A percentile compares a stretch with the other conserved stretches of the same genome.
phyloP scores from a whole-genome alignment of 345 rosid species.

The Eucalyptus fibrosa region DNA sequence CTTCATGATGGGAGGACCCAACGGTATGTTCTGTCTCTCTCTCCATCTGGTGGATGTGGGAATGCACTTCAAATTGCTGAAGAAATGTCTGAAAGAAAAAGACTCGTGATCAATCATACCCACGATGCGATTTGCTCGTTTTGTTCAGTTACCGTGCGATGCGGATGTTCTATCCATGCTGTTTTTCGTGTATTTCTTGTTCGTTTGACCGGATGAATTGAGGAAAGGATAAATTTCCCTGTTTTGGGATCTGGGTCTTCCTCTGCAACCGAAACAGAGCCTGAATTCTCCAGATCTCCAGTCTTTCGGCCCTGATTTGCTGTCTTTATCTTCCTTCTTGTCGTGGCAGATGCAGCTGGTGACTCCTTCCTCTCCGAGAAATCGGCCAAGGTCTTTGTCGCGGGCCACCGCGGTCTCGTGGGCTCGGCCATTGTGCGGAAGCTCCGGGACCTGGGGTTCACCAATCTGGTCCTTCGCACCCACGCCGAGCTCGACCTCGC shows the following conservation, averaged over 20 bases:
- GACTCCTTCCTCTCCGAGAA: conserved; percentile 45
- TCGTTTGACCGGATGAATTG: neutral
- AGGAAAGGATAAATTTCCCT: neutral
- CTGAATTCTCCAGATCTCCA: neutral
- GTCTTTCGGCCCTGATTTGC: neutral
- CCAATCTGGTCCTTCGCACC: conserved; percentile 55
- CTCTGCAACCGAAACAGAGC: neutral
- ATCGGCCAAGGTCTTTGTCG: conserved; percentile 81
- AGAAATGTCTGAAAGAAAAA: neutral
- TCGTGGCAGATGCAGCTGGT: neutral
- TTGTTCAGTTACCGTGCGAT: neutral
- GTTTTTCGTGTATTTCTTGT: neutral
- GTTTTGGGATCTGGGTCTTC: neutral
- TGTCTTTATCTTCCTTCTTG: neutral
- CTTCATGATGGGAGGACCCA: neutral
- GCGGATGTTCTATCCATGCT: neutral
- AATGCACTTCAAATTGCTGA: neutral
- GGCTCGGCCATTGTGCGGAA: conserved; percentile 87
- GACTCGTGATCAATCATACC: neutral
- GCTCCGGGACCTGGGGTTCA: conserved; percentile 43
- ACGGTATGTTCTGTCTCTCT: neutral
- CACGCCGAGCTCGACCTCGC: conserved; percentile 86
- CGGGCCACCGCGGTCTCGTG: conserved; percentile 91
- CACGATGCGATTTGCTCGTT: neutral
- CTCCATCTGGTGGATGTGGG: neutral